phyloP scores from a whole-genome alignment of 108 stramenopile species.

The Schizochytrium sp. region DNA sequence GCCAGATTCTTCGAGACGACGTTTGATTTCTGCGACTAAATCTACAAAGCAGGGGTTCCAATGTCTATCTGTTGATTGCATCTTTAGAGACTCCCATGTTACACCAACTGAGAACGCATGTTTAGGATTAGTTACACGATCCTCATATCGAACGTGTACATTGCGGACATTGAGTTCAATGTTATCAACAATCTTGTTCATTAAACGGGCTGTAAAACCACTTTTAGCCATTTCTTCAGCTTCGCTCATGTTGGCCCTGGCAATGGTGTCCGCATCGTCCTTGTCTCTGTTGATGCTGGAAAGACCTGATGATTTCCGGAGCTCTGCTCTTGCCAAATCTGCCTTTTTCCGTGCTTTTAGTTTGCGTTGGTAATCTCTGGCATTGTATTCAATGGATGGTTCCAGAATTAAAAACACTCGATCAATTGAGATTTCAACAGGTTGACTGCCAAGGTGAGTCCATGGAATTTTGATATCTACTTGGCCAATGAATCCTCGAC shows the following conservation, averaged over 20 bases:
- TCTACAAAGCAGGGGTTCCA: conserved; percentile 60
- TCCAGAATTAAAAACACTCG: conserved; percentile 51
- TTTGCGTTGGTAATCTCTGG: background rate
- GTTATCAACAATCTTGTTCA: conserved; percentile 57
- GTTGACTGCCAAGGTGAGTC: conserved; percentile 41
- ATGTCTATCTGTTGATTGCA: conserved; percentile 52
- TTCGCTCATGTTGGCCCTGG: background rate
- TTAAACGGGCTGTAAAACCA: conserved; percentile 44
- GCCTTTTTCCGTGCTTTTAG: conserved; percentile 48
- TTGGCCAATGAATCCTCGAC: conserved; percentile 47
- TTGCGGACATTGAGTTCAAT: conserved; percentile 51
- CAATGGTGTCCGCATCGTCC: conserved; percentile 5
- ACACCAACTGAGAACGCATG: conserved; percentile 51
- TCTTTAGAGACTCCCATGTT: conserved; percentile 55
- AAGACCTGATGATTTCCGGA: conserved; percentile 27
- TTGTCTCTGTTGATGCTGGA: no score
- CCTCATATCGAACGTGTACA: conserved; percentile 53
- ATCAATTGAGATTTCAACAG: conserved; percentile 51
- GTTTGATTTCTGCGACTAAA: background rate
- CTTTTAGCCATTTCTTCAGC: conserved; percentile 49
- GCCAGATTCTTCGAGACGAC: conserved; percentile 35
- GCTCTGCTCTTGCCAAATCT: conserved; percentile 44
- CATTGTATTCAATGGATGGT: conserved; percentile 29
- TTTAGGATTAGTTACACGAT: conserved; percentile 42
- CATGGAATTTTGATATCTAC: conserved; percentile 58